Base-by-base conservation (phyloP, 495 filamentous ascomycete species). In the Penicillium cosmopolitanum region DNA sequence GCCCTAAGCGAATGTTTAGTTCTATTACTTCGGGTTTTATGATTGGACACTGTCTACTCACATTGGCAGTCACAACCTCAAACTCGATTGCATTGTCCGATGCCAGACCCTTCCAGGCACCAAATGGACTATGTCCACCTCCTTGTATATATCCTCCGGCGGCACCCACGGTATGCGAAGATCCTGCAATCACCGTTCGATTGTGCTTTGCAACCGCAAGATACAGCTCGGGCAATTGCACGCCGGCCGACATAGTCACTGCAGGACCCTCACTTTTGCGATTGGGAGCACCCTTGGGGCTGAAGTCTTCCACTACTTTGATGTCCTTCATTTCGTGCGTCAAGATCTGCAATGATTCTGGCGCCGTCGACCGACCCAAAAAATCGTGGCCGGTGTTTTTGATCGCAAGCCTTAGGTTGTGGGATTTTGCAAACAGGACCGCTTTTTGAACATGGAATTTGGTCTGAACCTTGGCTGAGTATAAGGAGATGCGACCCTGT, bases 361-460 rank as follows among this genome's bases (percentile, higher is more conserved):
- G 70, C 0, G 83, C 83, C 4, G 75, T 77, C n/a, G 80, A 78
- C 62, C 83, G 85, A 19, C 80, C 83, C 13, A 73, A 61, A 62
- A 83, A 86, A 78, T 79, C 71, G 64, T 73, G 66, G 1, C 85
- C 86, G 0, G 83, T 86, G 61, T 86, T 87, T 31, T 81, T 85
- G 44, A 89, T 77, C 25, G 82, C 73, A 7, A 72, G 60, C 8
- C 76, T 74, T n/a, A 80, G 68, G 70, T 82, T 79, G 42, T 69
- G 55, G 8, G 36, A 9, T 2, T 35, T 55, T 2, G 62, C 69
- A 50, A 72, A 72, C 10, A 38, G 58, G 31, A 77, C 66, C 2
- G 63, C 62, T 25, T 61, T 43, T 51, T 87, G 84, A 61, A 77
- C 65, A 50, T 80, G 61, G 2, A 23, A 52, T 8, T 65, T 60